These are phyloP conservation scores for Nannizziopsis arthrosporioides DNA, from an alignment of 2,329 filamentous ascomycete species.

Conservation along the genomic window DNA sequence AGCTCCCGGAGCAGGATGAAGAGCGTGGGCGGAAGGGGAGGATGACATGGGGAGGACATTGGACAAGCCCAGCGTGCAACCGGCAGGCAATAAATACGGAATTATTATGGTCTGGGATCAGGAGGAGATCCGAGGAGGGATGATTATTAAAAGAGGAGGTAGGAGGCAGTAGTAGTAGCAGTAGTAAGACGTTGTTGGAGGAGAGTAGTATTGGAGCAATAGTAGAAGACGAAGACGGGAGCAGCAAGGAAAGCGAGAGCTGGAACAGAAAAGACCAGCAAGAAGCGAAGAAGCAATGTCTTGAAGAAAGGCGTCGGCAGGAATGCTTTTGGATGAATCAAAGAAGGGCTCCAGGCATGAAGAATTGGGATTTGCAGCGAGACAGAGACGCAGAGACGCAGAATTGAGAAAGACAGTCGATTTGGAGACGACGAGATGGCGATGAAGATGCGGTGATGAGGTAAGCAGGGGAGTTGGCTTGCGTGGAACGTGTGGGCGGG, in stretches of 20 bases:
- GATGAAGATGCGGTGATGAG: background rate
- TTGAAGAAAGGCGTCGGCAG: no score
- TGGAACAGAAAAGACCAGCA: no score
- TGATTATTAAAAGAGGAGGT: background rate
- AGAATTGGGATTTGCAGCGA: background rate
- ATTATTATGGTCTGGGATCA: background rate
- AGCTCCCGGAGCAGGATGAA: constrained; percentile 29
- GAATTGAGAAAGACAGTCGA: no score
- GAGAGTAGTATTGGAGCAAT: no score
- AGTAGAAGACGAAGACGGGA: no score
- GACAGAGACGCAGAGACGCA: no score
- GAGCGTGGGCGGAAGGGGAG: constrained; percentile 33
- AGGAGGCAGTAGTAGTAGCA: background rate
- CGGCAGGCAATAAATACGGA: background rate
- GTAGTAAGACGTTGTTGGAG: background rate
- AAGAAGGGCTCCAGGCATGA: no score
- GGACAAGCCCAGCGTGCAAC: constrained; percentile 24
- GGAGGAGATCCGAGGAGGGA: background rate
- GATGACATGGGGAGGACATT: constrained; percentile 44
- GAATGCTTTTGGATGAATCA: no score
- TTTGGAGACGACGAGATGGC: no score
- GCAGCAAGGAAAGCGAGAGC: no score
- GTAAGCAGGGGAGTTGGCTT: background rate
- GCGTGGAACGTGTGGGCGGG: background rate
- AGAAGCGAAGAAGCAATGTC: no score